Base-by-base conservation (phyloP, 306 rosid genomes). In the Herpetospermum pedunculosum region DNA sequence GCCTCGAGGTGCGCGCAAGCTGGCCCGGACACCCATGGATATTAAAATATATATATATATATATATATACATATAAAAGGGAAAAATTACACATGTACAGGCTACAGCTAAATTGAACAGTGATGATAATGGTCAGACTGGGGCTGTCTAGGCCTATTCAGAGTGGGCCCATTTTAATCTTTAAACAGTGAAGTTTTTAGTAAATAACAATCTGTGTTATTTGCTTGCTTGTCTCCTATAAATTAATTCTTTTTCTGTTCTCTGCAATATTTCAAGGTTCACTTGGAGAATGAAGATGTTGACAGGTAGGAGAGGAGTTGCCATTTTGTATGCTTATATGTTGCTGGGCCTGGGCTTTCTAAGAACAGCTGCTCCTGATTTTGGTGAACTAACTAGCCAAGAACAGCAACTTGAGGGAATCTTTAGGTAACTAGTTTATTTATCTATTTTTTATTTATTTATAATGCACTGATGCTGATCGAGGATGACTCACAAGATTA, bases 281-380 rank as follows among this genome's bases (percentile, higher is more conserved):
- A 94, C 99, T n/a, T 94, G 97, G 99, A 94, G 99, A 84, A 94
- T 94, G 99, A 91, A 91, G 92, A 84, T 94, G 52, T 82, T 94
- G 76, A 94, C 99, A 16, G 99, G 99, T 76, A 94, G 63, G 77
- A 89, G 97, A 83, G 99, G 99, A 76, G 97, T 91, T 80, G 91
- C 83, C 47, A 91, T 94, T 81, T 86, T 94, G 81, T 94, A 94
- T 77, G 91, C 91, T 29, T 94, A 91, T 81, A 94, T 94, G 99
- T 87, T 94, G 78, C 88, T 94, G 64, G 99, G 99, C 82, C 87
- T 94, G 74, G 99, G 99, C 47, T 89, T 94, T 76, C 77, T 94
- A 63, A 88, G 97, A 79, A 84, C 76, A 53, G 92, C 86, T 80
- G 86, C 99, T 81, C 99, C 99, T 40, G 95, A 94, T 69, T 94